Evolutionary conservation across 768 basidiomycete genomes (phyloP).

Genomic region (Lactarius pseudohatsudake): DNA sequence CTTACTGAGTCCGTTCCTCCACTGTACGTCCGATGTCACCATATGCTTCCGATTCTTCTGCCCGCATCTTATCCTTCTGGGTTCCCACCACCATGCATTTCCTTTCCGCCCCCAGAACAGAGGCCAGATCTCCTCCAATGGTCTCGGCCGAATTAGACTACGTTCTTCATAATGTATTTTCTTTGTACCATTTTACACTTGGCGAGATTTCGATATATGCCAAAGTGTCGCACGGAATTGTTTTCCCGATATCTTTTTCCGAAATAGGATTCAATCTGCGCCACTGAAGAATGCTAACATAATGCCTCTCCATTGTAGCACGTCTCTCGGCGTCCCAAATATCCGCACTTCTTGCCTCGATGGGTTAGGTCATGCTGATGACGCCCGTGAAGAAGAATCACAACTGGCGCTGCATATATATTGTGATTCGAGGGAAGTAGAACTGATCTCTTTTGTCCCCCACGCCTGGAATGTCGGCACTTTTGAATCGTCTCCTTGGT

Average conservation of each 20-base stretch:
- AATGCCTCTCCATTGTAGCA: not conserved
- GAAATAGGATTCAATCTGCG: not conserved
- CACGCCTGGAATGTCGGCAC: conserved; percentile 1
- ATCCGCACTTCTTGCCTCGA: conserved; percentile 5
- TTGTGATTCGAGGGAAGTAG: not conserved
- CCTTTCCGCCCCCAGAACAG: not conserved
- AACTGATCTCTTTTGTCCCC: not conserved
- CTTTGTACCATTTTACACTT: not conserved
- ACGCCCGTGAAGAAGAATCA: not conserved
- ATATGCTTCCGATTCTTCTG: not conserved
- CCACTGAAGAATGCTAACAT: not conserved
- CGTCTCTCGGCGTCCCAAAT: not conserved
- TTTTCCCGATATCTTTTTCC: not conserved
- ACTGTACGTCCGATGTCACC: not conserved
- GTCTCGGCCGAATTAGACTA: not conserved
- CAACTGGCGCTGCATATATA: conserved; percentile 17
- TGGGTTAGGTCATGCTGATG: not conserved
- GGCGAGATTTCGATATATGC: not conserved
- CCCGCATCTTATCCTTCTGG: not conserved
- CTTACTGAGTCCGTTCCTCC: not conserved
- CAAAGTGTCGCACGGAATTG: not conserved
- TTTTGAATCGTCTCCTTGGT: conserved; percentile 11
- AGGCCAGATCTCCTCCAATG: not conserved
- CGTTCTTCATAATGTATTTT: not conserved
- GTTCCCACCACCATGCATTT: not conserved